Evolutionary conservation across 2,329 filamentous ascomycete genomes (phyloP), one percentile per base, ranked within the genome.

Genomic region (Microdochium nivale): DNA sequence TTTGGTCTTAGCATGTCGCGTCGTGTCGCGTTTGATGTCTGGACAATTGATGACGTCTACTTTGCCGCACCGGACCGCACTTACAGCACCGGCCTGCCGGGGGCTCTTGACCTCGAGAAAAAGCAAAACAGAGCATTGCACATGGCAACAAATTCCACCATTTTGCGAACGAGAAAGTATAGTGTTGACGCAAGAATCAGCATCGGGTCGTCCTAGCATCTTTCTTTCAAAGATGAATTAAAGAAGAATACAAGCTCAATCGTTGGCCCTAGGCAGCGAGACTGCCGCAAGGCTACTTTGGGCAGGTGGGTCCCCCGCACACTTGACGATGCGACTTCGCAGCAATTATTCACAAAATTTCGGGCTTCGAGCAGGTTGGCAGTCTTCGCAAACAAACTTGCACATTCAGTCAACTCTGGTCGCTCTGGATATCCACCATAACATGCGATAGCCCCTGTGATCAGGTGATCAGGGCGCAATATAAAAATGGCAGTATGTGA

Each of bases 1-100:
- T 40, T 40, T 5, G 35, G 7, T 5, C 11, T 30, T 30, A 11
- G 14, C 4, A 19, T 19, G 60, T 53, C 61, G 63, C 63, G 32
- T 24, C 3, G 30, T 21, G 14, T 5, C 32, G 25, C 14, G 9
- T 4, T 37, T 19, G 25, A 30, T 49, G 13, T 30, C 23, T 14
- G 37, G 23, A 25, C 44, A 19, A 21, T 23, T 47, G 44, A 27
- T 47, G 21, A 47, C 44, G 44, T 47, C 23, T 25, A 46, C n/a
- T n/a, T n/a, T n/a, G n/a, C 23, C 37, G n/a, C 37, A 44, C 5
- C 11, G 27, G 27, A 11, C 27, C 27, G 27, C 27, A 30, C 27
- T 30, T 11, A 30, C 27, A n/a, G 27, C 11, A 30, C 27, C n/a
- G n/a, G n/a, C n/a, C n/a, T n/a, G n/a, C n/a, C n/a, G n/a, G n/a